phyloP scores from a whole-genome alignment of 176 grass and related monocot species.

The Carex parvula region DNA sequence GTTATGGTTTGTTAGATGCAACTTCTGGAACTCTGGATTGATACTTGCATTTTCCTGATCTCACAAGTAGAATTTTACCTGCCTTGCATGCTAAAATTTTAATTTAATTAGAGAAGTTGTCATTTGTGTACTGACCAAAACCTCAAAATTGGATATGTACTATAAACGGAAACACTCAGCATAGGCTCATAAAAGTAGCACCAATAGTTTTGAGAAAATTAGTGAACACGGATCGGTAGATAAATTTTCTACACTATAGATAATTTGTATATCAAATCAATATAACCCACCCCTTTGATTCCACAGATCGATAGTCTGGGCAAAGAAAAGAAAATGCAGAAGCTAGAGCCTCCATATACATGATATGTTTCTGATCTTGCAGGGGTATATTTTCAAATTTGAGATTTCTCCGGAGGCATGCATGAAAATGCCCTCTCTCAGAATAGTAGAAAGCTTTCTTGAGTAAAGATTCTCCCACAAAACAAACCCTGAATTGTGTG shows the following conservation, averaged over 20 bases:
- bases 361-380: not conserved
- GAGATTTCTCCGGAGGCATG: not conserved
- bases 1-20: slow-evolving; percentile 1
- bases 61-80: not conserved
- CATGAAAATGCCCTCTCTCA: not conserved
- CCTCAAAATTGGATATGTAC: not conserved
- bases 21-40: not conserved
- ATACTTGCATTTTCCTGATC: not conserved
- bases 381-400: not conserved
- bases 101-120: not conserved
- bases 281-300: not conserved
- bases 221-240: not conserved
- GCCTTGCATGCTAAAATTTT: not conserved
- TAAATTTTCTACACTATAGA: not conserved
- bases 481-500: slow-evolving; percentile 71
- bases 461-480: not conserved
- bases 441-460: not conserved
- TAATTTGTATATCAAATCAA: not conserved
- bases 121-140: not conserved
- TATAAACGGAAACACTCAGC: not conserved
- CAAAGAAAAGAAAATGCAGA: not conserved
- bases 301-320: not conserved
- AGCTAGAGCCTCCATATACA: not conserved
- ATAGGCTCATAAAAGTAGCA: not conserved
- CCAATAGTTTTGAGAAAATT: not conserved